These are phyloP conservation scores for Coccomyxa sp. DNA, from an alignment of 139 green algal genomes.

Conservation along the genomic window DNA sequence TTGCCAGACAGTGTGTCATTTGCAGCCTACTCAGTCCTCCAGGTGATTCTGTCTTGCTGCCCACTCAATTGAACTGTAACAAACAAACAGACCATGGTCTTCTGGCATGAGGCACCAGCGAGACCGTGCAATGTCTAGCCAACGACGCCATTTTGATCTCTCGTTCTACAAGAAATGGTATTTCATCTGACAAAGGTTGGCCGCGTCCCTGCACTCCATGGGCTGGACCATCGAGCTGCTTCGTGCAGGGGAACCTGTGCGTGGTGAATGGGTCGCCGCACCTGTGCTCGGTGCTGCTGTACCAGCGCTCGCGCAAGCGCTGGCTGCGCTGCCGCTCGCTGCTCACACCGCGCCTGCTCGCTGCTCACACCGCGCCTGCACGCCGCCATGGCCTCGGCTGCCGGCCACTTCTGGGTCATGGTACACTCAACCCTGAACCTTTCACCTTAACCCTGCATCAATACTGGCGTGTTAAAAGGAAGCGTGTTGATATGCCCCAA, in stretches of 20 bases:
- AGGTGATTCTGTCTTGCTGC: background rate
- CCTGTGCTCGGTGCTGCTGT: constrained; percentile 8
- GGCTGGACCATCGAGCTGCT: background rate
- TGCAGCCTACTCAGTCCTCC: constrained; percentile 9
- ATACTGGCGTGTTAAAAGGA: background rate
- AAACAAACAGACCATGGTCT: too few species aligned
- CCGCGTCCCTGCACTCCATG: too few species aligned
- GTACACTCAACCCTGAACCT: constrained; percentile 9
- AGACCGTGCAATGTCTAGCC: too few species aligned
- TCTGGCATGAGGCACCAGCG: too few species aligned
- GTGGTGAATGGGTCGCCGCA: constrained; percentile 18
- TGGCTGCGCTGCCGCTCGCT: background rate
- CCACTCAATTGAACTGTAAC: too few species aligned
- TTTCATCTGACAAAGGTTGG: too few species aligned
- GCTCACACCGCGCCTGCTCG: constrained; percentile 27
- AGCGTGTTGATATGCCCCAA: background rate
- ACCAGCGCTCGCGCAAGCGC: constrained; percentile 4
- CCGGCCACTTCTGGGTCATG: constrained; percentile 30
- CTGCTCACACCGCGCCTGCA: constrained; percentile 33
- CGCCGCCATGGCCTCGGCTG: constrained; percentile 20
- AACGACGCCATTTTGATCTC: too few species aligned
- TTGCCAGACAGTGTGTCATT: constrained; percentile 44
- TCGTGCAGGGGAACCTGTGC: background rate
- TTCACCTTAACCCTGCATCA: background rate
- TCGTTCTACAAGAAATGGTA: too few species aligned